Evolutionary conservation across 2,329 filamentous ascomycete genomes (phyloP), one percentile per base, ranked within the genome.

Genomic region (Sclerotinia spermophila): DNA sequence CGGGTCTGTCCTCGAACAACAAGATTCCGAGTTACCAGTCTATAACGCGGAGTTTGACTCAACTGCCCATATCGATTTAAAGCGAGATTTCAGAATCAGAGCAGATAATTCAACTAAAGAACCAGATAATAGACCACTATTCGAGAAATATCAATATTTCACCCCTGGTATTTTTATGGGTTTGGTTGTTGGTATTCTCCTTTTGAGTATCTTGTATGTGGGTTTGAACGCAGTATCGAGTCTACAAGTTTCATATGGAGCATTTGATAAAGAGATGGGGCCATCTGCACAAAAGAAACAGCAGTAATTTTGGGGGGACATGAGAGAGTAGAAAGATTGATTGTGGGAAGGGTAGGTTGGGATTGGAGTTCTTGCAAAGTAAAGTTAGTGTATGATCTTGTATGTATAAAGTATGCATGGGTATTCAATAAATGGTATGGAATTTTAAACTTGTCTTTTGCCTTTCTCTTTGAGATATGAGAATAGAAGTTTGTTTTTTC

Each of bases 231-330:
- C 92, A 21, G 84, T 98, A 19, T 84, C 87, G 10, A 95, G 93
- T 75, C 85, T 99, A 27, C 86, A 97, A 80, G 93, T 98, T 42
- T 92, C 93, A 1, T 98, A 98, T 80, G 93, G 92, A 73, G 94
- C 96, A 2, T 99, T 98, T 79, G 95, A 96, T 80, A 97, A 97
- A 85, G 95, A 97, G 76, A 97, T 93, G 85, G 93, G 94, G 0
- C 92, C 93, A n/a, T 85, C 89, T 51, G 91, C 91, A 44, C 92
- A 96, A 82, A 97, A 94, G 88, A 97, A 93, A 84, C 86, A 90
- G 81, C 86, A 85, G 76, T 82, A 81, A 62, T 69, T 4, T 8
- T 3, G 2, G 3, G 21, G 15, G 38, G 35, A 5, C 15, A 65
- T 27, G 2, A 45, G 13, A n/a, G 19, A 69, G 58, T 42, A 7